A percentile compares a stretch with the other conserved stretches of the same genome.
Evolutionary conservation across 2,329 filamentous ascomycete genomes (phyloP).

Genomic region (Curvularia hawaiiensis): DNA sequence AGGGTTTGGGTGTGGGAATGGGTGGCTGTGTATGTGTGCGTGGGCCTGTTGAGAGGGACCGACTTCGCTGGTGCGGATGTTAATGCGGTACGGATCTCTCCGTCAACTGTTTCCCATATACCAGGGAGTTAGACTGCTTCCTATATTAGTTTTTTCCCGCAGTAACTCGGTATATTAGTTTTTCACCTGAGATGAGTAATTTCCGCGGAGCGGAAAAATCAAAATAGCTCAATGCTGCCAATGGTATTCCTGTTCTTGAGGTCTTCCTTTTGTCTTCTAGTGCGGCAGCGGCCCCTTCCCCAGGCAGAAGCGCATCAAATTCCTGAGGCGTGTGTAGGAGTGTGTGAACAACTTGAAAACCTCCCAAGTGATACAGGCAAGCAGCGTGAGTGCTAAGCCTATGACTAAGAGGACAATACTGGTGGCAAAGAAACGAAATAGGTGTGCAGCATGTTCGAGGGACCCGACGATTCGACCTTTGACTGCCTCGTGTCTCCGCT

Average conservation of each 20-base stretch:
- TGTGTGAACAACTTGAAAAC: neutral
- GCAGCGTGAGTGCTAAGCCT: neutral
- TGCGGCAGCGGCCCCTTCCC: neutral
- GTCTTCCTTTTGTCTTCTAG: neutral
- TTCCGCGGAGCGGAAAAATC: neutral
- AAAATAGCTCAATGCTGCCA: neutral
- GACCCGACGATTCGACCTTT: neutral
- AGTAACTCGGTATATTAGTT: neutral
- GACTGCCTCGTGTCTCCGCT: neutral
- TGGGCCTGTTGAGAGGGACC: constrained; percentile 1
- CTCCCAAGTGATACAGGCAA: neutral
- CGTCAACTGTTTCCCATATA: neutral
- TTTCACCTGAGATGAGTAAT: neutral
- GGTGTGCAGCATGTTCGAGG: constrained; percentile 2
- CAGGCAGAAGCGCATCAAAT: neutral
- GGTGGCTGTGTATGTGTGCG: neutral
- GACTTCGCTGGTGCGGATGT: neutral
- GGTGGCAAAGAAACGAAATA: constrained; percentile 2
- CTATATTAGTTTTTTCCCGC: neutral
- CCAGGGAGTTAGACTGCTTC: neutral
- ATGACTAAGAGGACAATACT: neutral
- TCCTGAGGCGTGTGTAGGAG: neutral
- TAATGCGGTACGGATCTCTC: constrained; percentile 1
- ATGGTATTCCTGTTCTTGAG: neutral
- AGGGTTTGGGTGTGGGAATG: neutral